Conservation (phyloP, 495 filamentous ascomycete species). For the Alectoria sarmentosa region DNA sequence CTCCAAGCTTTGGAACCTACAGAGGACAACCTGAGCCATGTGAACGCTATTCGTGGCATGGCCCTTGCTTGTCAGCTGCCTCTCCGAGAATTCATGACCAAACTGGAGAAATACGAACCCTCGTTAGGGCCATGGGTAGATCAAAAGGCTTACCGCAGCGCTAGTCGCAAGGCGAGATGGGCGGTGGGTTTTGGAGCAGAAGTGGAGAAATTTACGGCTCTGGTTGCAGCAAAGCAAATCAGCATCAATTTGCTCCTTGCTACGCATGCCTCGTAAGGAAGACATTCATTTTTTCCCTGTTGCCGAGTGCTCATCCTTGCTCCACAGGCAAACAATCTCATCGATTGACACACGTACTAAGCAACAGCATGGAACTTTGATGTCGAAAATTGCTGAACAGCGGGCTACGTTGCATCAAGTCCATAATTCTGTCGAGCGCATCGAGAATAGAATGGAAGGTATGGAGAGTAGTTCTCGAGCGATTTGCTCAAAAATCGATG, state of each 20-base stretch:
- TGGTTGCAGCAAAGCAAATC: conserved; percentile 28
- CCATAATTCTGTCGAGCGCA: background rate
- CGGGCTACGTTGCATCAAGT: conserved; percentile 3
- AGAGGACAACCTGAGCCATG: conserved; percentile 26
- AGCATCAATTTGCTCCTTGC: conserved; percentile 28
- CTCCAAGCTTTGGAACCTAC: conserved; percentile 26
- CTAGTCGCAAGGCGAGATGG: conserved; percentile 27
- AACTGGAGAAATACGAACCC: conserved; percentile 28
- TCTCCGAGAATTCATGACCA: conserved; percentile 27
- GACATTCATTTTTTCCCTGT: background rate
- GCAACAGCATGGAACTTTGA: conserved; percentile 10
- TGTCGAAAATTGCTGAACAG: conserved; percentile 17
- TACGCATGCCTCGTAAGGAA: conserved; percentile 23
- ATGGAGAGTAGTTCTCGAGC: background rate
- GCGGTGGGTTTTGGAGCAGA: conserved; percentile 27
- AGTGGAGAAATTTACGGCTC: conserved; percentile 28
- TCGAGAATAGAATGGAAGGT: conserved; percentile 1
- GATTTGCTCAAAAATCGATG: conserved; percentile 17
- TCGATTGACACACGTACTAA: conserved; percentile 8
- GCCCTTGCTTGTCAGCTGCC: conserved; percentile 28
- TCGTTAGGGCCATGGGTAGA: conserved; percentile 16
- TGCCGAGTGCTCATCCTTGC: background rate
- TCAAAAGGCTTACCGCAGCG: conserved; percentile 10
- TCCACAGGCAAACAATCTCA: conserved; percentile 19
- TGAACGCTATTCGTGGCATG: conserved; percentile 32